Conservation (phyloP, 1,284 basidiomycete species). For the Wallemia hederae region DNA sequence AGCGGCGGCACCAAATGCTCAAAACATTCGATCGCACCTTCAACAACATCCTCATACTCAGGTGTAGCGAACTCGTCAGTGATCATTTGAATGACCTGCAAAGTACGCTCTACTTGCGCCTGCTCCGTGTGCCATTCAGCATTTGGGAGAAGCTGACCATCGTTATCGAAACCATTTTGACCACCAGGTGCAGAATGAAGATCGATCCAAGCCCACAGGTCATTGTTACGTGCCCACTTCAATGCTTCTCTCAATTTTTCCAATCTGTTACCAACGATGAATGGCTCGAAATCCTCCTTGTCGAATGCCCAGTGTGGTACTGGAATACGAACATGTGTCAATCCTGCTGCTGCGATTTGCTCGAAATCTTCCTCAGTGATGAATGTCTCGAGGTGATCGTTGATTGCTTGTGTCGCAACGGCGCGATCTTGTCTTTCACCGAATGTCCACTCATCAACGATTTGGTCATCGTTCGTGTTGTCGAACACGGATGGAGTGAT, state of each 20-base stretch:
- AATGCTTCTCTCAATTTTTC: conserved; percentile 34
- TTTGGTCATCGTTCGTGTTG: conserved; percentile 27
- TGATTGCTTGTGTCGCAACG: conserved; percentile 17
- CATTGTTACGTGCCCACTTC: conserved; percentile 26
- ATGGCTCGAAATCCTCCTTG: conserved; percentile 6
- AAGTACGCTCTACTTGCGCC: conserved; percentile 37
- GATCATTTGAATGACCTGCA: conserved; percentile 30
- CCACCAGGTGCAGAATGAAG: conserved; percentile 22
- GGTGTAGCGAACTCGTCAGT: conserved; percentile 13
- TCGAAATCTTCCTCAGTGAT: conserved; percentile 38
- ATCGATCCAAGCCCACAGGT: conserved; percentile 34
- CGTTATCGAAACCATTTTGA: conserved; percentile 41
- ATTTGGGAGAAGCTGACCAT: conserved; percentile 30
- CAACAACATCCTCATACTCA: conserved; percentile 30
- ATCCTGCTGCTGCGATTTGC: conserved; percentile 22
- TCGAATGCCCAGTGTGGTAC: conserved; percentile 10
- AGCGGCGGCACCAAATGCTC: no score
- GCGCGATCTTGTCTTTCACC: conserved; percentile 26
- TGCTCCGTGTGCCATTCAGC: conserved; percentile 40
- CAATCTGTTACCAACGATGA: conserved; percentile 2
- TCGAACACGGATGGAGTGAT: conserved; percentile 21
- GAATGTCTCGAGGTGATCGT: conserved; percentile 31
- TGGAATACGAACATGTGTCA: neutral
- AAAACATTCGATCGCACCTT: no score
- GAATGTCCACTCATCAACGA: conserved; percentile 40